Evolutionary conservation across 768 basidiomycete species (phyloP), one percentile per base, ranked within the genome.

Genomic region (Auriculariales sp.): DNA sequence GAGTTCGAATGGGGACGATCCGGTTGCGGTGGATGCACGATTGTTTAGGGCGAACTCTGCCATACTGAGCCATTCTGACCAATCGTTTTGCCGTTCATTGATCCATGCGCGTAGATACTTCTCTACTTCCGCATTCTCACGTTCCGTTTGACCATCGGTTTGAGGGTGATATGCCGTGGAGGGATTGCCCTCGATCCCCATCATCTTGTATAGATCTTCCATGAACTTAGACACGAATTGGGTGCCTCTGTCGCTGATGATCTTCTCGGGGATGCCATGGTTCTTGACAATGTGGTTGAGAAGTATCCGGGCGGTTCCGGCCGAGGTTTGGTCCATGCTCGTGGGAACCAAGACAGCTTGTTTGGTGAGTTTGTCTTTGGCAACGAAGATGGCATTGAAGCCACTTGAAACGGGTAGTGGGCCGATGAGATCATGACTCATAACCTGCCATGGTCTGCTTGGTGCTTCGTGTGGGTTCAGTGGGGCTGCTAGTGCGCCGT

Each of bases 141-240:
- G 50, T 49, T 74, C 69, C 0, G 68, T 69, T 35, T 70, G 66
- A 0, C 71, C 67, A 49, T 71, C 64, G 1, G 64, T 65, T 46
- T 70, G 64, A 0, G 71, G 73, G 49, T 72, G 72, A 46, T 65
- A 73, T 1, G 70, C 71, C 0, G 71, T 73, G 5, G 62, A 64
- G 0, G 65, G 53, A 29, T 61, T 63, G 1, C 47, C 46, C 12
- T 65, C 46, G 34, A 73, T 68, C 0, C 64, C 61, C 0, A 71
- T 61, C 0, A 59, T 45, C 22, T 42, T 27, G 28, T 60, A 59
- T 0, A 73, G 49, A 0, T 62, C 60, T 6, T 28, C n/a, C 54
- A 62, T 68, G 55, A 70, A 64, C 5, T 56, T 30, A 1, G 63
- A 59, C 0, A 59, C 55, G 47, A 68, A 70, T 28, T 46, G 57